Evolutionary conservation across 169 alveolate species (phyloP).

Genomic region (Babesia bovis): DNA sequence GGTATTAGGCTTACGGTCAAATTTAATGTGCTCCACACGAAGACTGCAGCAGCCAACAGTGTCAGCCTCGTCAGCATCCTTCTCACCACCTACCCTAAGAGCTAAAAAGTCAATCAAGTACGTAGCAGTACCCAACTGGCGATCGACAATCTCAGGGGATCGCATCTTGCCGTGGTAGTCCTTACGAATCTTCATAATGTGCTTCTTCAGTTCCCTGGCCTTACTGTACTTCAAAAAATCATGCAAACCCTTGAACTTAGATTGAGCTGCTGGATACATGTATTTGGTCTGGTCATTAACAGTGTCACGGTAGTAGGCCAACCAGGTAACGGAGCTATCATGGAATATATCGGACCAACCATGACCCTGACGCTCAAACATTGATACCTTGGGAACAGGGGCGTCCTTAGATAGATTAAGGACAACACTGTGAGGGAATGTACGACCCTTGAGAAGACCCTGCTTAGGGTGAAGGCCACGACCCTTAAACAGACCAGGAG

Average conservation of each 20-base stretch:
- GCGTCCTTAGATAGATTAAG: constrained; percentile 93
- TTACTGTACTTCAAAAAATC: constrained; percentile 95
- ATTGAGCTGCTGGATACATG: constrained; percentile 92
- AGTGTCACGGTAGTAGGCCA: constrained; percentile 93
- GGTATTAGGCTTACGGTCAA: constrained; percentile 69
- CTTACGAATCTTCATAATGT: constrained; percentile 19
- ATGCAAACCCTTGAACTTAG: constrained; percentile 93
- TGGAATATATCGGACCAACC: constrained; percentile 95
- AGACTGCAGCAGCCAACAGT: constrained; percentile 99
- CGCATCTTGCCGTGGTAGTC: constrained; percentile 85
- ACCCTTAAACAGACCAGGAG: constrained; percentile 99
- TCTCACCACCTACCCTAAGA: constrained; percentile 99
- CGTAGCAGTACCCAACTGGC: constrained; percentile 97
- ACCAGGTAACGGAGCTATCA: constrained; percentile 95
- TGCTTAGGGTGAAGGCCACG: constrained; percentile 99
- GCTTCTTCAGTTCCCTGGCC: constrained; percentile 89
- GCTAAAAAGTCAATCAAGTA: constrained; percentile 98
- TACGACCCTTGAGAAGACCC: constrained; percentile 88
- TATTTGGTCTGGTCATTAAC: constrained; percentile 90
- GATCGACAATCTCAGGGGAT: constrained; percentile 83
- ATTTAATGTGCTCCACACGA: constrained; percentile 94
- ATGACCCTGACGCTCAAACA: constrained; percentile 91
- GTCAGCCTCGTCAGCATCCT: constrained; percentile 99
- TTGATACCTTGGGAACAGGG: constrained; percentile 92
- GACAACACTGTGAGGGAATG: constrained; percentile 92